Percentiles rank a stretch among this genome's conserved stretches.
These are phyloP conservation scores for Chloranthus sessilifolius DNA, from an alignment of 164 flowering plant species.

Conservation along the genomic window DNA sequence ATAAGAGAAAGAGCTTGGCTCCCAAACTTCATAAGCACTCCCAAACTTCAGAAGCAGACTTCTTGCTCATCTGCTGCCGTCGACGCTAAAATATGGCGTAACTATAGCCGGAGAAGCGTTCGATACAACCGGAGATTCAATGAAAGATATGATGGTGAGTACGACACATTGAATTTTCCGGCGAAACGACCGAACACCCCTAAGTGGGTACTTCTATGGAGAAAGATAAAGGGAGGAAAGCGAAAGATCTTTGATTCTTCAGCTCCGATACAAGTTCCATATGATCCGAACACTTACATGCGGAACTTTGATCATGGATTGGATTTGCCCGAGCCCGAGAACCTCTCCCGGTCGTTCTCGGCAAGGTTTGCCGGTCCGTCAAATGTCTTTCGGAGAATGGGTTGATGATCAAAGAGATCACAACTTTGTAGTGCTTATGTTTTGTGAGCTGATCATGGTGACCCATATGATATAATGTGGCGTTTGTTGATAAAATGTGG, in stretches of 20 bases:
- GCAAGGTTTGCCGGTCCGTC: slow-evolving; percentile 56
- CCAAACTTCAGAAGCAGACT: not conserved
- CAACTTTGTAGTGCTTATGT: too few species aligned
- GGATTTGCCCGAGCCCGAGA: slow-evolving; percentile 44
- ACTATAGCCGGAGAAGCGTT: slow-evolving; percentile 1
- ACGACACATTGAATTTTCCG: slow-evolving; percentile 1
- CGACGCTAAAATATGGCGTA: not conserved
- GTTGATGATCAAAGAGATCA: too few species aligned
- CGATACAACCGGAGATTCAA: not conserved
- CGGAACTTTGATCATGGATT: slow-evolving; percentile 70
- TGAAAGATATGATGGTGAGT: not conserved
- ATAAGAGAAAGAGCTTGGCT: too few species aligned
- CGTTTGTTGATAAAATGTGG: too few species aligned
- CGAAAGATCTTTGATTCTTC: slow-evolving; percentile 5
- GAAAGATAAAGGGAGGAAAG: not conserved
- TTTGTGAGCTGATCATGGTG: too few species aligned
- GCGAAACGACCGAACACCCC: not conserved
- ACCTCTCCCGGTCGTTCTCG: slow-evolving; percentile 58
- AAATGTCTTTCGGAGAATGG: slow-evolving; percentile 21
- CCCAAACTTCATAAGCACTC: too few species aligned
- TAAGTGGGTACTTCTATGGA: slow-evolving; percentile 1
- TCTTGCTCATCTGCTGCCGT: not conserved
- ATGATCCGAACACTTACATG: slow-evolving; percentile 44
- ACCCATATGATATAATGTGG: too few species aligned
- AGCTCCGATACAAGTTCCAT: slow-evolving; percentile 14